Base-by-base conservation (phyloP, 352 stramenopile species). In the Thalassiosira mediterranea region DNA sequence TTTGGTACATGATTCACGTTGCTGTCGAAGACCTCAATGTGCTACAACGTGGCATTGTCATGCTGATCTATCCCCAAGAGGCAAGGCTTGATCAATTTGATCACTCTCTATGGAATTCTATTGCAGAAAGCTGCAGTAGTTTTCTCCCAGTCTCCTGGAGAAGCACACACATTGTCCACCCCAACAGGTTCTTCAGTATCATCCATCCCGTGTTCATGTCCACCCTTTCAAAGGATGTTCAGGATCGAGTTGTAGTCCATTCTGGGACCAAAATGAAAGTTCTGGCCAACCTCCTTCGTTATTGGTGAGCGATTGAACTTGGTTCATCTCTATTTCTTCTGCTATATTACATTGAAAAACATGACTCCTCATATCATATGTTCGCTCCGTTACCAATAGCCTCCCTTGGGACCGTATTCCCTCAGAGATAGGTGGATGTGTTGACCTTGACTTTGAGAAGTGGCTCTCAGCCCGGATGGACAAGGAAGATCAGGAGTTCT, bases 191-290 rank as follows among this genome's bases (percentile, higher is more conserved):
- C 48, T 77, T 77, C 42, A 71, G 68, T 52, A 77, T 77, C 34
- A 69, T 77, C 40, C 68, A 77, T 47, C 68, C 68, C 3, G 53
- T 77, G 17, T 77, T 77, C 59, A 77, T 77, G 68, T 64, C 68
- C 15, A 65, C 59, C 13, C 32, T 77, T 26, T 59, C 68, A 8
- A 59, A 77, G 32, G 19, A 61, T 57, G 68, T 77, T 3, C 68
- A 77, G 47, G 68, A 77, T 65, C 60, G 59, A 19, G 68, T 77
- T n/a, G 47, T 77, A 4, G 68, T 77, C 2, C 68, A 77, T 31
- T 71, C 58, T 26, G 68, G 68, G 8, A 77, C 68, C 11, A 77
- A 77, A 49, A 77, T 77, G 68, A 77, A 77, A 40, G 68, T 77
- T n/a, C 38, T 77, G 25, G 68, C 68, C 11, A 71, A 77, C 26